phyloP scores from a whole-genome alignment of 1,139 yeast genomes.

The Nadsonia starkeyi-henricii region DNA sequence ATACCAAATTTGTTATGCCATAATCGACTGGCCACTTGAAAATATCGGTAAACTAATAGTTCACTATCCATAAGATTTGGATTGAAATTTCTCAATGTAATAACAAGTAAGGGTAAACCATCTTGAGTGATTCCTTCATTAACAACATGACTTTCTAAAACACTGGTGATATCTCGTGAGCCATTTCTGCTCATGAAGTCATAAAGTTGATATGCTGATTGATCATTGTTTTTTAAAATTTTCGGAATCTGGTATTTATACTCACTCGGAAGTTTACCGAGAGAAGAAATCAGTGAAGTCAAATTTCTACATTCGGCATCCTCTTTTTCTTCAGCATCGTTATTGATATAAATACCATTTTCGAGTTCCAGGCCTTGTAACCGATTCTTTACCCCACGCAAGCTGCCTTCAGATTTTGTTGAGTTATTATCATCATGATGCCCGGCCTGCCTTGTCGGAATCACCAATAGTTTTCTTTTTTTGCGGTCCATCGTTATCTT shows the following conservation, averaged over 20 bases:
- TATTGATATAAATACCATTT: background rate
- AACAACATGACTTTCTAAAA: slow-evolving; percentile 32
- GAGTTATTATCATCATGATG: background rate
- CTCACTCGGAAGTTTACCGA: background rate
- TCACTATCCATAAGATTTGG: slow-evolving; percentile 38
- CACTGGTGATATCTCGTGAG: slow-evolving; percentile 35
- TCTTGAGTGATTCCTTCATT: slow-evolving; percentile 56
- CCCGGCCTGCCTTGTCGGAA: background rate
- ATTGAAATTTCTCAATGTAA: slow-evolving; percentile 34
- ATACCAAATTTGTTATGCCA: slow-evolving; percentile 59
- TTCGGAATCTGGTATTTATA: background rate
- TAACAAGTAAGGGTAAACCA: slow-evolving; percentile 56
- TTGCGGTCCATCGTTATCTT: slow-evolving; percentile 17
- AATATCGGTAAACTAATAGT: slow-evolving; percentile 42
- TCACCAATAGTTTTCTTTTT: slow-evolving; percentile 9
- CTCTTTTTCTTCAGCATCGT: slow-evolving; percentile 1
- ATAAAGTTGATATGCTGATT: slow-evolving; percentile 29
- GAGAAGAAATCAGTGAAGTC: background rate
- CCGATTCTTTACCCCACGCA: no score
- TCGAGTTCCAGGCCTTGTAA: background rate
- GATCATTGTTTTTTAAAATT: background rate
- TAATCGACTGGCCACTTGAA: slow-evolving; percentile 56
- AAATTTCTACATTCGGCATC: slow-evolving; percentile 3
- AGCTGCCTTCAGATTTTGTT: background rate
- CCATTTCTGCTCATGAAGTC: slow-evolving; percentile 68